A percentile compares a stretch with the other conserved stretches of the same genome.
Evolutionary conservation across 2,329 filamentous ascomycete species (phyloP).

Genomic region (Allantophomopsis cytisporea): DNA sequence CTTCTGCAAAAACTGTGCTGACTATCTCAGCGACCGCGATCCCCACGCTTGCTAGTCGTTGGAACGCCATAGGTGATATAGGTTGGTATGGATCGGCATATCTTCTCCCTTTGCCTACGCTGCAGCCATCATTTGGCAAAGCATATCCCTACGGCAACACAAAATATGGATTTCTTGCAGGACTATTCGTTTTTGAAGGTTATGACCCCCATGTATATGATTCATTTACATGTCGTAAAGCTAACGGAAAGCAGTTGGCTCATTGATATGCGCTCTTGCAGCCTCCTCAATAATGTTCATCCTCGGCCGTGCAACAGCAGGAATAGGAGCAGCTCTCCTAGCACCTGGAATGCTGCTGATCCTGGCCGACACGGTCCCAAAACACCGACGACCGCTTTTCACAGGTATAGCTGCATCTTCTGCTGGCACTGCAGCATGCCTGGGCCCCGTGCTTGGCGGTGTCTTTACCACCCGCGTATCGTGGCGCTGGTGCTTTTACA

Average conservation of each 20-base stretch:
- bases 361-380: conserved; percentile 20
- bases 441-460: conserved; percentile 51
- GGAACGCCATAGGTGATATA: conserved; percentile 35
- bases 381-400: conserved; percentile 1
- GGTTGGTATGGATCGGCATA: conserved; percentile 42
- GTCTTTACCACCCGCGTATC: conserved; percentile 43
- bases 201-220: not conserved
- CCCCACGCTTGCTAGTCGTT: conserved; percentile 33
- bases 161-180: not conserved
- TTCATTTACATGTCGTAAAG: conserved; percentile 22
- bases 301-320: conserved; percentile 36
- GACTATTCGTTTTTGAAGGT: not conserved
- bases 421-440: conserved; percentile 39
- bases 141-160: conserved; percentile 1
- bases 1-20: not conserved
- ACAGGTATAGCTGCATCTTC: conserved; percentile 30
- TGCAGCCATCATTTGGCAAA: not conserved
- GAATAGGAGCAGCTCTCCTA: conserved; percentile 33
- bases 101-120: conserved; percentile 22
- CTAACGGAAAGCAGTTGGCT: conserved; percentile 38
- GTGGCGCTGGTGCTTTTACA: conserved; percentile 36
- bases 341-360: conserved; percentile 35
- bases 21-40: conserved; percentile 17
- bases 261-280: conserved; percentile 34
- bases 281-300: conserved; percentile 35